A percentile compares a stretch with the other conserved stretches of the same genome.
Conservation (phyloP, 768 basidiomycete genomes). For the Leucosporidium yakuticum region DNA sequence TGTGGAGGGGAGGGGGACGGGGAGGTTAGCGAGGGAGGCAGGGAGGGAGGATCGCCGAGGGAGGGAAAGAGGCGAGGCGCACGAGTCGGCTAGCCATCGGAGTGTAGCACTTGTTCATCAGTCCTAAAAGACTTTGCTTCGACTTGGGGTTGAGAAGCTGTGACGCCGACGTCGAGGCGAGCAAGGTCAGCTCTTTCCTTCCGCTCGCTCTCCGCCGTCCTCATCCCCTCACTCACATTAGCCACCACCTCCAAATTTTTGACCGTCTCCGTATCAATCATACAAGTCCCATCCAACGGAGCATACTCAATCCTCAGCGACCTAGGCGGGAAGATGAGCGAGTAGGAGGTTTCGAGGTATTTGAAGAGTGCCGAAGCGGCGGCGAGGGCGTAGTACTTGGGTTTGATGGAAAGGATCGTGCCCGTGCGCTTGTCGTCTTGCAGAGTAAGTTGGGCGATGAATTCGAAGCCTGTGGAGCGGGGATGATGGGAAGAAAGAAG, state of each 20-base stretch:
- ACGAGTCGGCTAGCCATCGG: slow-evolving; percentile 82
- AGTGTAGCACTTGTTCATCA: slow-evolving; percentile 69
- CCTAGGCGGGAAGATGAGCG: slow-evolving; percentile 58
- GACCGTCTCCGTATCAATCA: slow-evolving; percentile 85
- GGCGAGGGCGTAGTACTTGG: slow-evolving; percentile 80
- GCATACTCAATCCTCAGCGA: slow-evolving; percentile 40
- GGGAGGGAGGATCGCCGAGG: slow-evolving; percentile 46
- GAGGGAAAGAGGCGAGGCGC: neutral
- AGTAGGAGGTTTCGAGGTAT: slow-evolving; percentile 63
- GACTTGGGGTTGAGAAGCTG: slow-evolving; percentile 33
- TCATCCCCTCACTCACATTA: slow-evolving; percentile 51
- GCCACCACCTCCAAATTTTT: slow-evolving; percentile 81
- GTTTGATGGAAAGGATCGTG: slow-evolving; percentile 14
- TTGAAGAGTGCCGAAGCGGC: slow-evolving; percentile 83
- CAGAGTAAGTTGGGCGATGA: slow-evolving; percentile 57
- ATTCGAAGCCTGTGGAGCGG: slow-evolving; percentile 60
- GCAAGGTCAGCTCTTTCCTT: neutral
- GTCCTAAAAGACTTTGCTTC: slow-evolving; percentile 37
- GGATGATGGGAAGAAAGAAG: neutral
- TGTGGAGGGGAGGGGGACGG: neutral
- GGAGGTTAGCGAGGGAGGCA: slow-evolving; percentile 40
- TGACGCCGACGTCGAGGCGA: neutral
- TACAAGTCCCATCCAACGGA: slow-evolving; percentile 60
- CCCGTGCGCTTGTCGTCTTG: slow-evolving; percentile 12
- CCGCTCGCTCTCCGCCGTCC: too few species aligned